Evolutionary conservation across 2,329 filamentous ascomycete genomes (phyloP).

Genomic region (Fusarium virguliforme): DNA sequence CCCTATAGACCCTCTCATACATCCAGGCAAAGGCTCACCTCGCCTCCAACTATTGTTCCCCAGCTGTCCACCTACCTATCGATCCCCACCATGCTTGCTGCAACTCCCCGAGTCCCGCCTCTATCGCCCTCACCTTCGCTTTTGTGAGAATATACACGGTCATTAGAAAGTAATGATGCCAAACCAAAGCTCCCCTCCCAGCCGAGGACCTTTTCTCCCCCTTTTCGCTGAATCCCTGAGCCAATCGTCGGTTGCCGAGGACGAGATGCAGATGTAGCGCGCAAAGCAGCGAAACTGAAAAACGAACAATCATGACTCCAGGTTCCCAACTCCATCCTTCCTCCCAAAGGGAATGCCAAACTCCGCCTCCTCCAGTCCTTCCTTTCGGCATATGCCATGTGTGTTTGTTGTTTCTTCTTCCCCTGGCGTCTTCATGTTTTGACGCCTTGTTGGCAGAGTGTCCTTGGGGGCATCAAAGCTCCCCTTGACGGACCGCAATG

Average conservation of each 20-base stretch:
- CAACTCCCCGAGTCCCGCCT: slow-evolving; percentile 43
- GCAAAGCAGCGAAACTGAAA: slow-evolving; percentile 53
- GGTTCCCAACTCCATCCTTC: slow-evolving; percentile 53
- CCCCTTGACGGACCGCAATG: slow-evolving; percentile 1
- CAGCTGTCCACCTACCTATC: slow-evolving; percentile 39
- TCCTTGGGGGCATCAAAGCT: slow-evolving; percentile 3
- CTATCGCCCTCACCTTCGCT: slow-evolving; percentile 48
- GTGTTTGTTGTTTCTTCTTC: slow-evolving; percentile 16
- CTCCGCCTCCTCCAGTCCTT: slow-evolving; percentile 45
- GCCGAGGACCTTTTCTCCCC: slow-evolving; percentile 47
- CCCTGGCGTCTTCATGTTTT: slow-evolving; percentile 15
- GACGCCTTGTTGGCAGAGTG: slow-evolving; percentile 22
- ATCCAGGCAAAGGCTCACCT: slow-evolving; percentile 30
- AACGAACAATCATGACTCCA: slow-evolving; percentile 55
- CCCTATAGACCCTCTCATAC: slow-evolving; percentile 36
- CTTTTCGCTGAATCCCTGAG: slow-evolving; percentile 51
- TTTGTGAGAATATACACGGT: slow-evolving; percentile 53
- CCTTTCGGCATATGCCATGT: slow-evolving; percentile 20
- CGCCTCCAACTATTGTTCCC: slow-evolving; percentile 29
- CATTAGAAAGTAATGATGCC: slow-evolving; percentile 53
- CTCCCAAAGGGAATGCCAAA: slow-evolving; percentile 52
- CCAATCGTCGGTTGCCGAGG: slow-evolving; percentile 49
- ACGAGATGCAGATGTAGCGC: slow-evolving; percentile 54
- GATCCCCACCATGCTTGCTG: slow-evolving; percentile 38
- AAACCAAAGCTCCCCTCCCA: slow-evolving; percentile 52